These are phyloP conservation scores for Plasmodium berghei DNA, from an alignment of 169 alveolate species.

Conservation along the genomic window DNA sequence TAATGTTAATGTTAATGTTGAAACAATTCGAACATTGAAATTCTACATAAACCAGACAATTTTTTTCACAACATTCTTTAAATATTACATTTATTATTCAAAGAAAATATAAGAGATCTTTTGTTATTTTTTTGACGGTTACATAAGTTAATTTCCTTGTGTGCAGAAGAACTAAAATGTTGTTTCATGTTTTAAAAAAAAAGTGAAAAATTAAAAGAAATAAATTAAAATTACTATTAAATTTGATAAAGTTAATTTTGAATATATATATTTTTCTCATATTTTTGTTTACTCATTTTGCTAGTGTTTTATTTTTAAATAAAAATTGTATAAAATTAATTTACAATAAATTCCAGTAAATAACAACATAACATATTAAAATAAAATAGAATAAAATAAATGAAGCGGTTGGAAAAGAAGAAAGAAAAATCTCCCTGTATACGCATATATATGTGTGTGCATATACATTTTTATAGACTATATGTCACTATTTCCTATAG, in stretches of 20 bases:
- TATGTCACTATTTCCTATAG: neutral
- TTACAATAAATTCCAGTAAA: too few species aligned
- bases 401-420: too few species aligned
- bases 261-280: neutral
- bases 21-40: too few species aligned
- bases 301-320: neutral
- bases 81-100: constrained; percentile 38
- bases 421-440: neutral
- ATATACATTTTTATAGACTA: constrained; percentile 2
- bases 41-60: neutral
- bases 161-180: constrained; percentile 30
- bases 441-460: neutral
- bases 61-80: neutral
- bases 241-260: neutral
- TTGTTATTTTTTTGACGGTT: constrained; percentile 57
- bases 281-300: neutral
- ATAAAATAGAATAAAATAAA: too few species aligned
- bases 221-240: neutral
- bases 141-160: constrained; percentile 32
- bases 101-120: constrained; percentile 43
- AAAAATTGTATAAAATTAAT: neutral
- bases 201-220: neutral
- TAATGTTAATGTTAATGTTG: neutral
- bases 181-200: constrained; percentile 31
- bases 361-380: too few species aligned